Evolutionary conservation across 805 yeast species (phyloP).

Genomic region (Cephaloascus albidus): DNA sequence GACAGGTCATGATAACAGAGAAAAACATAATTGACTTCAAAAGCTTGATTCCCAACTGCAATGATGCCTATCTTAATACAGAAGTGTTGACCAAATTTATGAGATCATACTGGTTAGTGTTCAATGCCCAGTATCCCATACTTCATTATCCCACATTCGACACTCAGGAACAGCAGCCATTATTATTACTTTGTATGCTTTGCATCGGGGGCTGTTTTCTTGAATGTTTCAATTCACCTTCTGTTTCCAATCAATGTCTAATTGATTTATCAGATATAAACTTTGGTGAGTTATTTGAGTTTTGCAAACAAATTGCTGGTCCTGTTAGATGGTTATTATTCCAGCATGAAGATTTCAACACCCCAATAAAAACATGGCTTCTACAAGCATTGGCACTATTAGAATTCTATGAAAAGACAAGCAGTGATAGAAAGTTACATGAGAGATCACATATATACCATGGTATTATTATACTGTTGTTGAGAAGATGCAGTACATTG

Average conservation of each 20-base stretch:
- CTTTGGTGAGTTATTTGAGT: not conserved
- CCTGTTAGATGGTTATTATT: constrained; percentile 53
- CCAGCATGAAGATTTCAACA: constrained; percentile 59
- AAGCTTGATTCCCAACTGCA: constrained; percentile 6
- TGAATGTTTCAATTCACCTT: constrained; percentile 16
- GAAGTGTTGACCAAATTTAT: constrained; percentile 16
- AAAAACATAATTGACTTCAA: not conserved
- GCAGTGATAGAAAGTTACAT: constrained; percentile 58
- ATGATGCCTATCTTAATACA: constrained; percentile 9
- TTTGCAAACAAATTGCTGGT: not conserved
- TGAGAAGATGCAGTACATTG: constrained; percentile 66
- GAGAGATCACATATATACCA: constrained; percentile 83
- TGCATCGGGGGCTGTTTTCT: constrained; percentile 44
- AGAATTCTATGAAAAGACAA: constrained; percentile 75
- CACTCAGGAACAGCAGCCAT: constrained; percentile 34
- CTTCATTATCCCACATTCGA: constrained; percentile 52
- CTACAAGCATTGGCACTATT: constrained; percentile 63
- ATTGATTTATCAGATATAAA: constrained; percentile 1
- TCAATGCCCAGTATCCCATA: constrained; percentile 51
- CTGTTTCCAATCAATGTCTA: constrained; percentile 2
- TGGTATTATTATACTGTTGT: constrained; percentile 73
- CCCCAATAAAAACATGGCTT: constrained; percentile 72
- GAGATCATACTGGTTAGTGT: constrained; percentile 45
- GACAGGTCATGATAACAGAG: not conserved
- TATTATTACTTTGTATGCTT: constrained; percentile 46